A percentile compares a stretch with the other conserved stretches of the same genome.
phyloP scores from a whole-genome alignment of 352 stramenopile species.

The Pythium plurisporium region DNA sequence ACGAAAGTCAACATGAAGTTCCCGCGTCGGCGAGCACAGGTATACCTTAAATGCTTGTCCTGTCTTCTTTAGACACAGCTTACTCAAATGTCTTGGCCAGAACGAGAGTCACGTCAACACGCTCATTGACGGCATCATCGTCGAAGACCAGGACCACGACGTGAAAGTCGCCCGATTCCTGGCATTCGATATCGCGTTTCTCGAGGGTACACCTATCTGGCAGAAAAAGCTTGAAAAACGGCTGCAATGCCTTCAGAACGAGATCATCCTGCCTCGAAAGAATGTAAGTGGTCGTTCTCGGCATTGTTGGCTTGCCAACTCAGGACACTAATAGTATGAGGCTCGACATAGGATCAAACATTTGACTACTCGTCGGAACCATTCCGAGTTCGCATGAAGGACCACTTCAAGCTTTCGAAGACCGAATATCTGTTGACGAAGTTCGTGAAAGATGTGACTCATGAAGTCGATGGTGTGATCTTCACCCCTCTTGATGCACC shows the following conservation, averaged over 20 bases:
- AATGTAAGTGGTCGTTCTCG: no score
- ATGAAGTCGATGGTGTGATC: conserved; percentile 84
- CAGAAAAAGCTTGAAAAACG: conserved; percentile 87
- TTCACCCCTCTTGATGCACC: conserved; percentile 79
- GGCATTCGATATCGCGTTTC: conserved; percentile 80
- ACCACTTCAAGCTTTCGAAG: conserved; percentile 84
- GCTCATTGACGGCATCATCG: conserved; percentile 80
- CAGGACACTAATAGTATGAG: no score
- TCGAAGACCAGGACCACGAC: conserved; percentile 80
- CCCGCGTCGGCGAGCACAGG: conserved; percentile 60
- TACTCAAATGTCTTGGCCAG: conserved; percentile 31
- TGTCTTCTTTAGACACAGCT: not conserved
- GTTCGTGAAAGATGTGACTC: conserved; percentile 82
- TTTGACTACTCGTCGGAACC: conserved; percentile 79
- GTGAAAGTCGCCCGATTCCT: conserved; percentile 72
- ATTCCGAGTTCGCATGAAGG: conserved; percentile 87
- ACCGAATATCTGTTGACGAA: conserved; percentile 84
- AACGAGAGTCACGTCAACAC: conserved; percentile 72
- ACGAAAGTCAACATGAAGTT: conserved; percentile 89
- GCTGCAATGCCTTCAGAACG: conserved; percentile 84
- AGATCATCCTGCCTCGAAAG: conserved; percentile 84
- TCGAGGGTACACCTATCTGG: conserved; percentile 76
- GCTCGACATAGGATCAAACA: conserved; percentile 21
- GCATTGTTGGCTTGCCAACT: no score
- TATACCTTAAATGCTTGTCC: conserved; percentile 11